These are phyloP conservation scores for Hortaea sp. DNA, from an alignment of 2,329 filamentous ascomycete genomes.

Conservation along the genomic window DNA sequence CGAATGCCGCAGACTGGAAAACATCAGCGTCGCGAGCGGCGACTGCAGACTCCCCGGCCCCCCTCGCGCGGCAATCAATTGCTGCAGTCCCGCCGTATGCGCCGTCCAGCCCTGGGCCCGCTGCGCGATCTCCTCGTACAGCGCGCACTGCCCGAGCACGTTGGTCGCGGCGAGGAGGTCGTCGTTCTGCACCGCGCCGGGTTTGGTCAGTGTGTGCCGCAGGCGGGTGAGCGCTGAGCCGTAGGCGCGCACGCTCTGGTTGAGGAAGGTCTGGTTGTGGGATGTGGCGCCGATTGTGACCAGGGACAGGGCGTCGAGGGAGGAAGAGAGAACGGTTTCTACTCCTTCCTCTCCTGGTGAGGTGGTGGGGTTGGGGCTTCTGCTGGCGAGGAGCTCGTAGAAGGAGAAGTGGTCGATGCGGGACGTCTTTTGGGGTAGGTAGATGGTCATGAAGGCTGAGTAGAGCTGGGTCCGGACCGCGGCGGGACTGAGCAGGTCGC, in stretches of 20 bases:
- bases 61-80: conserved; percentile 19
- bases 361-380: conserved; percentile 5
- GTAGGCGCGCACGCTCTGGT: conserved; percentile 16
- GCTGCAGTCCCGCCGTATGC: conserved; percentile 19
- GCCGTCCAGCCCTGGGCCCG: conserved; percentile 18
- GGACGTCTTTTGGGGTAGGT: conserved; percentile 13
- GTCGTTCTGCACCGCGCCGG: conserved; percentile 13
- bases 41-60: conserved; percentile 15
- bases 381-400: conserved; percentile 12
- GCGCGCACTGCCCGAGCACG: conserved; percentile 20
- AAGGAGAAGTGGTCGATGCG: conserved; percentile 12
- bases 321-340: conserved; percentile 14
- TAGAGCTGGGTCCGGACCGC: conserved; percentile 15
- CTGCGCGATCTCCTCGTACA: conserved; percentile 22
- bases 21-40: conserved; percentile 17
- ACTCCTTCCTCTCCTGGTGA: too few relatives aligned
- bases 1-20: conserved; percentile 18
- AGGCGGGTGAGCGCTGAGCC: conserved; percentile 15
- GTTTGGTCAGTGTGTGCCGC: conserved; percentile 9
- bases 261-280: conserved; percentile 15
- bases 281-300: conserved; percentile 19
- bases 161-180: conserved; percentile 21
- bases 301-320: conserved; percentile 20
- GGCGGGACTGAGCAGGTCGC: conserved; percentile 5
- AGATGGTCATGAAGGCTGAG: conserved; percentile 19